These are phyloP conservation scores for Pythium coloratum DNA, from an alignment of 352 stramenopile species.

Conservation along the genomic window DNA sequence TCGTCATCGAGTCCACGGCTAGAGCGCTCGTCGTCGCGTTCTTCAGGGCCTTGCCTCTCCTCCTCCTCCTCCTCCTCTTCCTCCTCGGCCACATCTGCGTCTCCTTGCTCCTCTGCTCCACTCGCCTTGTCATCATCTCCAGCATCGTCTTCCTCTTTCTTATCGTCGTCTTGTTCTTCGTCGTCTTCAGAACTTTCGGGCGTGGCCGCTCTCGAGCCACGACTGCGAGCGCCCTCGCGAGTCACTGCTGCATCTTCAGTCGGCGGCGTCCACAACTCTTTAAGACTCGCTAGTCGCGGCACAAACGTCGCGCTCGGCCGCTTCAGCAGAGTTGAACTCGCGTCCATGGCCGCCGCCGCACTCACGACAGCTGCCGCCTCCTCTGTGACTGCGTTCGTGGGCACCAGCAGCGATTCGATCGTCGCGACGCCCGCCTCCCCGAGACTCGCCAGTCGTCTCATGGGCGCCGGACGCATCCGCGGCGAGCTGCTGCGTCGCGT, in stretches of 20 bases:
- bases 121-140: constrained; percentile 16
- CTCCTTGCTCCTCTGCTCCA: not conserved
- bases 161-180: not conserved
- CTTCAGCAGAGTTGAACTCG: constrained; percentile 2
- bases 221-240: not conserved
- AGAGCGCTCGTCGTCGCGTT: too few relatives aligned
- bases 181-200: not conserved
- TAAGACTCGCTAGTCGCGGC: constrained; percentile 6
- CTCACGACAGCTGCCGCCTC: constrained; percentile 7
- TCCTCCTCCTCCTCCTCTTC: constrained; percentile 8
- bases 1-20: too few relatives aligned
- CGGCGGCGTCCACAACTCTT: not conserved
- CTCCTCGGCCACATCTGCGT: constrained; percentile 11
- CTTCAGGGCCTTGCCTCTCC: not conserved
- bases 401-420: not conserved
- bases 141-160: constrained; percentile 10
- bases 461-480: constrained; percentile 1
- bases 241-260: not conserved
- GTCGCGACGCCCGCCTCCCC: constrained; percentile 25
- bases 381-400: constrained; percentile 18
- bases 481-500: constrained; percentile 14
- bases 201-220: not conserved
- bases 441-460: constrained; percentile 34
- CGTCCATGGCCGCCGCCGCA: not conserved
- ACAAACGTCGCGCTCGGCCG: constrained; percentile 19